Evolutionary conservation across 2,329 filamentous ascomycete genomes (phyloP).

Genomic region (Colletotrichum sp.): DNA sequence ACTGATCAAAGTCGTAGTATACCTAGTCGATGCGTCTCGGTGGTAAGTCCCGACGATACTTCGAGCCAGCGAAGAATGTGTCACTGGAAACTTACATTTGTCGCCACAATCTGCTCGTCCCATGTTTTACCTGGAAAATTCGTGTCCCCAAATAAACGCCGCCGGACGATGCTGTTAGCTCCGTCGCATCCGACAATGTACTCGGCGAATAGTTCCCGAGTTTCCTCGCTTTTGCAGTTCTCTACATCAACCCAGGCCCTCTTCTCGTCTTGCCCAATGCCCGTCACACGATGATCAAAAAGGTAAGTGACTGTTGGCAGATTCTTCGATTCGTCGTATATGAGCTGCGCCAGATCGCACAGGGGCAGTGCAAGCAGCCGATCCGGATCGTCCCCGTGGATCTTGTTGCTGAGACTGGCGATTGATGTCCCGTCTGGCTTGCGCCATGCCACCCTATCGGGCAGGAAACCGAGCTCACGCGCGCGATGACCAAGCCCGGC

Average conservation of each 20-base stretch:
- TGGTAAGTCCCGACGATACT: neutral
- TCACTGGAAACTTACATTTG: slow-evolving; percentile 47
- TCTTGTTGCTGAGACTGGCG: slow-evolving; percentile 36
- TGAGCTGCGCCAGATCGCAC: slow-evolving; percentile 43
- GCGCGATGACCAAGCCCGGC: slow-evolving; percentile 58
- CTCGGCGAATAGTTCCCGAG: slow-evolving; percentile 44
- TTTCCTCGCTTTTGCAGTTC: slow-evolving; percentile 31
- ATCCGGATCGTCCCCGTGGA: slow-evolving; percentile 41
- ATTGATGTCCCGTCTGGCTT: slow-evolving; percentile 36
- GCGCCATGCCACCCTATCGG: slow-evolving; percentile 44
- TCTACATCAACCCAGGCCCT: slow-evolving; percentile 48
- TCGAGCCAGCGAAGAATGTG: neutral
- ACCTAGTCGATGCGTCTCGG: neutral
- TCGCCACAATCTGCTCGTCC: slow-evolving; percentile 63
- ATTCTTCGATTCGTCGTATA: slow-evolving; percentile 40
- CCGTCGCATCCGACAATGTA: slow-evolving; percentile 63
- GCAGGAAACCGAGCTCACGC: slow-evolving; percentile 37
- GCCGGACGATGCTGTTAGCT: slow-evolving; percentile 50
- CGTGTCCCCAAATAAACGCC: slow-evolving; percentile 51
- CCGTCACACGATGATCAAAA: slow-evolving; percentile 51
- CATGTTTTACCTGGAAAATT: slow-evolving; percentile 62
- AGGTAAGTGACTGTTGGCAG: slow-evolving; percentile 37
- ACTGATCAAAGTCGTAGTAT: slow-evolving; percentile 62
- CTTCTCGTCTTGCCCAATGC: slow-evolving; percentile 47
- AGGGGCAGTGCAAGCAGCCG: slow-evolving; percentile 41